These are phyloP conservation scores for Centaurea solstitialis DNA, from an alignment of 129 eudicot genomes.

Conservation along the genomic window DNA sequence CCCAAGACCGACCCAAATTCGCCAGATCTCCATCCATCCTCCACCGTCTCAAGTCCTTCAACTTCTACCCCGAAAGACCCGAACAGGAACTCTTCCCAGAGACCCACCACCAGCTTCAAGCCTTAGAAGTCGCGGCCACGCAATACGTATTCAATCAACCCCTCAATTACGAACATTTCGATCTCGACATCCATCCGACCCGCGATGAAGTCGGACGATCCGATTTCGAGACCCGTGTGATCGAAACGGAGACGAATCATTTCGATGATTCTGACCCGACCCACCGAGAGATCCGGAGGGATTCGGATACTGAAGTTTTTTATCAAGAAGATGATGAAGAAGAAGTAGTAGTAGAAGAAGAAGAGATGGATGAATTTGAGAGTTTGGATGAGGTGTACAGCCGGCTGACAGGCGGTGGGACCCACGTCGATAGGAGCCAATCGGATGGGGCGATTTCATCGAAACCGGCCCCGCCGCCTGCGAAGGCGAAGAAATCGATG, in stretches of 20 bases:
- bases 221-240: neutral
- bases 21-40: constrained; percentile 67
- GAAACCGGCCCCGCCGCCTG: constrained; percentile 48
- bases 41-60: constrained; percentile 73
- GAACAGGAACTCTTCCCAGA: constrained; percentile 25
- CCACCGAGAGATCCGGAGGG: constrained; percentile 15
- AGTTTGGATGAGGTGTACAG: constrained; percentile 79
- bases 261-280: constrained; percentile 27
- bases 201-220: neutral
- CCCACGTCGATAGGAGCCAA: constrained; percentile 44
- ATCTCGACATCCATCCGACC: constrained; percentile 20
- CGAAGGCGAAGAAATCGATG: constrained; percentile 79
- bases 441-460: constrained; percentile 62
- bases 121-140: constrained; percentile 35
- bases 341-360: constrained; percentile 1
- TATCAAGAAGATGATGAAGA: neutral
- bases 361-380: constrained; percentile 27
- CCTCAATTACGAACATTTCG: constrained; percentile 37
- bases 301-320: constrained; percentile 4
- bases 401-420: constrained; percentile 24
- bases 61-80: constrained; percentile 41
- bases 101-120: constrained; percentile 15
- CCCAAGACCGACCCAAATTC: constrained; percentile 16
- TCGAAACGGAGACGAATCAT: neutral
- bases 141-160: constrained; percentile 40